phyloP scores from a whole-genome alignment of 805 yeast genomes.

The Naumovozyma baii region DNA sequence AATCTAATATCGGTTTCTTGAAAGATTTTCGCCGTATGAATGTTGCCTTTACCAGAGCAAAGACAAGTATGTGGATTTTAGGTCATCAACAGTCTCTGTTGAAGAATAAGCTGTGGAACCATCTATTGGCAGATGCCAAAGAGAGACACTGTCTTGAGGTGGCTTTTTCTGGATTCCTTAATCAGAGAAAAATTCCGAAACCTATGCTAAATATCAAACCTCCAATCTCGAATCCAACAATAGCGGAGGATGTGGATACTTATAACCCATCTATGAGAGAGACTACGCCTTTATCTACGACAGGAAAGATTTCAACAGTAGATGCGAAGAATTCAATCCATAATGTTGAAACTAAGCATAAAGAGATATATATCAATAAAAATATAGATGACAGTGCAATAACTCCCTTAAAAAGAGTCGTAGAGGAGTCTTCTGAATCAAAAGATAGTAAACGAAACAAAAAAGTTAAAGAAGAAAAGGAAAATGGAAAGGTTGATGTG shows the following conservation, averaged over 20 bases:
- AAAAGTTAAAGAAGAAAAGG: not conserved
- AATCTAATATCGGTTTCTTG: slow-evolving; percentile 70
- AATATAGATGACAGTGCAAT: too few relatives aligned
- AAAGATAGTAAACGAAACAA: not conserved
- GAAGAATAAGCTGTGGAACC: slow-evolving; percentile 63
- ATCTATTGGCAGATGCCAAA: slow-evolving; percentile 57
- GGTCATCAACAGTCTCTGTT: slow-evolving; percentile 66
- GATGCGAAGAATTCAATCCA: too few relatives aligned
- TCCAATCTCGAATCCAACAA: slow-evolving; percentile 9
- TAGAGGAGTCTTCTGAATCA: not conserved
- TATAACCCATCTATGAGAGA: slow-evolving; percentile 3
- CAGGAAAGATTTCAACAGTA: too few relatives aligned
- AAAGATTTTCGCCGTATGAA: slow-evolving; percentile 92
- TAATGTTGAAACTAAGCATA: too few relatives aligned
- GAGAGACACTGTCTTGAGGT: slow-evolving; percentile 31
- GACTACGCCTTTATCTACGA: not conserved
- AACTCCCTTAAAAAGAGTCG: too few relatives aligned
- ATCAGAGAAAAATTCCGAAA: slow-evolving; percentile 1
- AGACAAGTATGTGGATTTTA: slow-evolving; percentile 82
- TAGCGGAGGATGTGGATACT: slow-evolving; percentile 9
- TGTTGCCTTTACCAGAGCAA: slow-evolving; percentile 92
- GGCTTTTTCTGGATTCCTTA: slow-evolving; percentile 25
- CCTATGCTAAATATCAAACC: too few relatives aligned
- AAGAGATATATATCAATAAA: too few relatives aligned
- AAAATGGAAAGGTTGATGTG: not conserved